phyloP scores from a whole-genome alignment of 2,329 filamentous ascomycete genomes.

The Fusarium graminum region DNA sequence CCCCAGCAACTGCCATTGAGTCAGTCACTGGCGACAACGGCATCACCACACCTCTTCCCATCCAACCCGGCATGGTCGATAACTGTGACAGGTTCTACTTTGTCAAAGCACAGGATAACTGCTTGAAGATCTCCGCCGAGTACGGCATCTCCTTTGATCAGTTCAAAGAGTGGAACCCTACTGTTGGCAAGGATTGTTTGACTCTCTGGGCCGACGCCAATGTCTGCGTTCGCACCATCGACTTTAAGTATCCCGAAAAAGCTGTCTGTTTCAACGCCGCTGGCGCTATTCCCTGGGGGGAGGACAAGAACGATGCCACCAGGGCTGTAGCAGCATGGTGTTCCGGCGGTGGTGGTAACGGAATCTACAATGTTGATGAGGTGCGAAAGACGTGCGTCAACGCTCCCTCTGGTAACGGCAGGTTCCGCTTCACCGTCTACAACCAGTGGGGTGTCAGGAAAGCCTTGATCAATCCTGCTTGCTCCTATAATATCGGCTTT shows the following conservation, averaged over 20 bases:
- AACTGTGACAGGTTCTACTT: constrained; percentile 17
- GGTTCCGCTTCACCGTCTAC: constrained; percentile 18
- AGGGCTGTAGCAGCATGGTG: constrained; percentile 19
- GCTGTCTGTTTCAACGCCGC: not conserved
- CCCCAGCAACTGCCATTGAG: constrained; percentile 10
- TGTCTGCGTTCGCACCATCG: constrained; percentile 11
- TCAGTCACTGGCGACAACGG: constrained; percentile 9
- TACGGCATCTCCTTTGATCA: constrained; percentile 12
- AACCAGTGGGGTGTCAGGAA: constrained; percentile 17
- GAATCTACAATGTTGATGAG: not conserved
- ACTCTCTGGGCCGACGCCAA: constrained; percentile 25
- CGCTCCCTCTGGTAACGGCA: constrained; percentile 12
- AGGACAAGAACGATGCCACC: constrained; percentile 13
- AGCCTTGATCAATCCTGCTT: not conserved
- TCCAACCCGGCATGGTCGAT: constrained; percentile 25
- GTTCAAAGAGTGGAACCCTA: constrained; percentile 23
- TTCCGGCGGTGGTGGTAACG: not conserved
- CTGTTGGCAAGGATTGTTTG: not conserved
- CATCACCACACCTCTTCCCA: constrained; percentile 22
- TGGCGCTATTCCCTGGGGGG: constrained; percentile 6
- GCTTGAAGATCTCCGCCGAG: not conserved
- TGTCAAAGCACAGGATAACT: constrained; percentile 1
- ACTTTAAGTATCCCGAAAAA: constrained; percentile 3
- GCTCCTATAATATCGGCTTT: not conserved
- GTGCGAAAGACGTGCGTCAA: constrained; percentile 18